Conservation (phyloP, 106 monocot genomes). For the Dendrobium officinale region DNA sequence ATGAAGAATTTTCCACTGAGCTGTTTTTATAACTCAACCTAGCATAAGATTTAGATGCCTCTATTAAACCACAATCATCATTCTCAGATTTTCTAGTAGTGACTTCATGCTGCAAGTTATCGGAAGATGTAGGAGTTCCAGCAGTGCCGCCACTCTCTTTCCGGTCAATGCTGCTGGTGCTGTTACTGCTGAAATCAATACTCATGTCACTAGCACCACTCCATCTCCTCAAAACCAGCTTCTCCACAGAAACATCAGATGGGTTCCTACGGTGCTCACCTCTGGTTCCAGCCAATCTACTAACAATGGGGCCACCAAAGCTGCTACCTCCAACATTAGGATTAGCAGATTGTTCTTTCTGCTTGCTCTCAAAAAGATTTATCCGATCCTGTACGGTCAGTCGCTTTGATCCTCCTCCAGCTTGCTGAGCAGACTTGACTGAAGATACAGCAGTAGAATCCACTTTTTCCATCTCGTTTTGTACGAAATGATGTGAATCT, state of each 20-base stretch:
- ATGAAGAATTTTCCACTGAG: neutral
- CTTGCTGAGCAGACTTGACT: constrained; percentile 17
- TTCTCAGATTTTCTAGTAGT: constrained; percentile 22
- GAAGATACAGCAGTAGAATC: constrained; percentile 16
- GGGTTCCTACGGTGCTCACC: constrained; percentile 64
- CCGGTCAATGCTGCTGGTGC: constrained; percentile 25
- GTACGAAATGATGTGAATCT: constrained; percentile 5
- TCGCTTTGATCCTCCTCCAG: constrained; percentile 35
- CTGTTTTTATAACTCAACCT: constrained; percentile 21
- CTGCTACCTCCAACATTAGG: constrained; percentile 13
- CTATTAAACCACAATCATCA: constrained; percentile 19
- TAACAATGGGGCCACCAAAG: constrained; percentile 18
- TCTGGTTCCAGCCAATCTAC: constrained; percentile 28
- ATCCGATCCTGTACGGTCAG: constrained; percentile 95
- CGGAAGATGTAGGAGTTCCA: constrained; percentile 55
- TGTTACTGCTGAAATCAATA: constrained; percentile 54
- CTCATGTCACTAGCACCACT: constrained; percentile 99
- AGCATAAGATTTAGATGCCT: constrained; percentile 39
- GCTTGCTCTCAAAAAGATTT: constrained; percentile 86
- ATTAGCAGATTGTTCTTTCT: constrained; percentile 50
- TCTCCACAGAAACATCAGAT: constrained; percentile 75
- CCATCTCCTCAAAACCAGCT: constrained; percentile 83
- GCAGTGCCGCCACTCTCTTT: constrained; percentile 40
- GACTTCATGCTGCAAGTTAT: constrained; percentile 25
- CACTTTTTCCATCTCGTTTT: constrained; percentile 13